These are phyloP conservation scores for Poterioochromonas sp. DNA, from an alignment of 352 stramenopile species.

Conservation along the genomic window DNA sequence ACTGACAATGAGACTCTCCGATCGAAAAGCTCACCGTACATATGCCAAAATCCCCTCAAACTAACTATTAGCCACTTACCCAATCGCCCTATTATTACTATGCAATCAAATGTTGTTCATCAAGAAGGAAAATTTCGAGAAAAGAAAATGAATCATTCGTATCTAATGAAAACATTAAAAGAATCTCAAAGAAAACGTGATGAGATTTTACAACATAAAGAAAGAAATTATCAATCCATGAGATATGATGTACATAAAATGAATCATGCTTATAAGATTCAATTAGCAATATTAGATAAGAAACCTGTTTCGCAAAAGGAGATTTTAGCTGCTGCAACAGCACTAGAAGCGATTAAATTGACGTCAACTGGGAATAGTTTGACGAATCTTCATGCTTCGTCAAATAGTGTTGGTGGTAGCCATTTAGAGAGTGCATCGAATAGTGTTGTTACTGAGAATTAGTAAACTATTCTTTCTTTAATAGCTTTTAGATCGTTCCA, in stretches of 20 bases:
- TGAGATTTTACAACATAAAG: not conserved
- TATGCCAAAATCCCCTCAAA: not conserved
- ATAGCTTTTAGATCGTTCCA: too few relatives aligned
- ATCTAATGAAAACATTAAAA: not conserved
- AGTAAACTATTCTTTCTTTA: too few relatives aligned
- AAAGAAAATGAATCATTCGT: not conserved
- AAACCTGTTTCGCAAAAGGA: not conserved
- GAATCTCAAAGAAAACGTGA: not conserved
- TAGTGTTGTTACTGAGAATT: too few relatives aligned
- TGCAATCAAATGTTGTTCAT: not conserved
- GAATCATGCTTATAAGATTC: not conserved
- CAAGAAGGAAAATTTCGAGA: conserved; percentile 1
- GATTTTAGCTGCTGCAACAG: not conserved
- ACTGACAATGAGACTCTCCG: not conserved
- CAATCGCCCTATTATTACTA: not conserved
- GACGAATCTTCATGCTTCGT: too few relatives aligned
- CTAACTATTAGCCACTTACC: not conserved
- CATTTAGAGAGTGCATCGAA: too few relatives aligned
- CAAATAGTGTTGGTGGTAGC: too few relatives aligned
- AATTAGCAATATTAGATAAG: not conserved
- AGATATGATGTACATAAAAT: not conserved
- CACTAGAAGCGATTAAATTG: too few relatives aligned
- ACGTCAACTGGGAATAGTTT: too few relatives aligned
- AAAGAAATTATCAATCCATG: not conserved
- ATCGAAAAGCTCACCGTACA: not conserved